Conservation (phyloP, 1,284 basidiomycete species). For the Phellopilus nigrolimitatus region DNA sequence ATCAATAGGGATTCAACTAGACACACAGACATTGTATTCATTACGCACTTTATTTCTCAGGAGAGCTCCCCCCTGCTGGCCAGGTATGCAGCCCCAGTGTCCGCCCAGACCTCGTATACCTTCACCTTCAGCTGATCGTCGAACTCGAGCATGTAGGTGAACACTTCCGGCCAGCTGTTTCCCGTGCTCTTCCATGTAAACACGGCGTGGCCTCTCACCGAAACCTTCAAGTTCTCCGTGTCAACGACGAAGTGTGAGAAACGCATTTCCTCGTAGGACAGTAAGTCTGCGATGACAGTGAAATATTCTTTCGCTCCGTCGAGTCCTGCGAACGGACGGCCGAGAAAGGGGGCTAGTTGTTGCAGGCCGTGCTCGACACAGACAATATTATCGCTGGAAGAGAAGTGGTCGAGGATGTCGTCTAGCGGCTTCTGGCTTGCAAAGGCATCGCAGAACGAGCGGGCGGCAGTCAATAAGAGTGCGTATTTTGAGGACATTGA, state of each 20-base stretch:
- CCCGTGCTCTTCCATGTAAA: conserved; percentile 53
- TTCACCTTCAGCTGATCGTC: conserved; percentile 50
- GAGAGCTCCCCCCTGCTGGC: conserved; percentile 46
- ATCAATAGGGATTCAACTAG: not conserved
- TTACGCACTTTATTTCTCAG: not conserved
- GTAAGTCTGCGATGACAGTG: conserved; percentile 37
- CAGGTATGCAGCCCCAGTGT: conserved; percentile 59
- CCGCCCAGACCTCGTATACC: conserved; percentile 63
- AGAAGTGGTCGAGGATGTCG: conserved; percentile 47
- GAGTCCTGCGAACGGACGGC: conserved; percentile 43
- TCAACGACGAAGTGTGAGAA: conserved; percentile 42
- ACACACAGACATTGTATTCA: not conserved
- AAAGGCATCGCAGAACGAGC: conserved; percentile 50
- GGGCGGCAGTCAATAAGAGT: conserved; percentile 41
- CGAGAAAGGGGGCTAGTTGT: conserved; percentile 54
- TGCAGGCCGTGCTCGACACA: conserved; percentile 55
- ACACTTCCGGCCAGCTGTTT: conserved; percentile 59
- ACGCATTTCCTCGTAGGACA: conserved; percentile 39
- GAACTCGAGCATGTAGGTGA: conserved; percentile 57
- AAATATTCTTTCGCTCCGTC: conserved; percentile 47
- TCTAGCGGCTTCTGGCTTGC: conserved; percentile 39
- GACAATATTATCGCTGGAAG: conserved; percentile 37
- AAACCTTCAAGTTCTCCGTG: conserved; percentile 42
- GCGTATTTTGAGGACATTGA: conserved; percentile 23
- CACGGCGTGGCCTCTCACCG: conserved; percentile 46